Evolutionary conservation across 2,329 filamentous ascomycete species (phyloP), one percentile per base, ranked within the genome.

Genomic region (Colletotrichum sp.): DNA sequence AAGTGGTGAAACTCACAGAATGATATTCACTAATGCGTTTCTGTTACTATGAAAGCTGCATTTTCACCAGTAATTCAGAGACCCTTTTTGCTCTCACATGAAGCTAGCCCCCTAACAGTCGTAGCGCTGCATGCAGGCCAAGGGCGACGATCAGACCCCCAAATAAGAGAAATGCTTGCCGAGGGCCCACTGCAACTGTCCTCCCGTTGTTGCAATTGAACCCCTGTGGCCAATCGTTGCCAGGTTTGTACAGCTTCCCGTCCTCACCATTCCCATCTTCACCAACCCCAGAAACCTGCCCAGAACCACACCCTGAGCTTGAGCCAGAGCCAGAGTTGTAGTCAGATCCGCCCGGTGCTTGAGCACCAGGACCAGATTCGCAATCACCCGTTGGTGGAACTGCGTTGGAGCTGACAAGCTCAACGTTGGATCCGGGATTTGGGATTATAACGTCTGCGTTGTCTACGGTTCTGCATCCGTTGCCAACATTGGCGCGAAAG

Each of bases 401-500:
- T 2, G 75, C 66, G 36, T 64, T 24, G 16, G 4, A 72, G 15
- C 80, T 81, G 5, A 78, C 81, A 64, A 81, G 78, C 73, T 81
- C 83, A 18, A 92, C 86, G 8, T 89, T 85, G 0, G 85, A 80
- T 2, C 94, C 94, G 0, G 93, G 91, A 66, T 91, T 83, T 16
- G 93, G 92, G 85, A 93, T 95, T 49, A 85, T 76, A 8, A 94
- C 85, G 65, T 94, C 91, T 7, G 85, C 81, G 24, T 85, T 83
- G 64, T 89, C 86, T 0, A 80, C 81, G 3, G 90, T 93, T 3
- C 78, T 84, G 81, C 93, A 95, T 1, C 81, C 83, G 21, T 90
- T 88, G 3, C 83, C 81, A 81, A 52, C n/a, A 15, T 95, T 95
- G 81, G 92, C 94, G 13, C 92, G 85, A 78, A 95, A 95, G 85